A percentile compares a stretch with the other conserved stretches of the same genome.
Conservation (phyloP, 495 filamentous ascomycete genomes). For the Annulohypoxylon stygium region DNA sequence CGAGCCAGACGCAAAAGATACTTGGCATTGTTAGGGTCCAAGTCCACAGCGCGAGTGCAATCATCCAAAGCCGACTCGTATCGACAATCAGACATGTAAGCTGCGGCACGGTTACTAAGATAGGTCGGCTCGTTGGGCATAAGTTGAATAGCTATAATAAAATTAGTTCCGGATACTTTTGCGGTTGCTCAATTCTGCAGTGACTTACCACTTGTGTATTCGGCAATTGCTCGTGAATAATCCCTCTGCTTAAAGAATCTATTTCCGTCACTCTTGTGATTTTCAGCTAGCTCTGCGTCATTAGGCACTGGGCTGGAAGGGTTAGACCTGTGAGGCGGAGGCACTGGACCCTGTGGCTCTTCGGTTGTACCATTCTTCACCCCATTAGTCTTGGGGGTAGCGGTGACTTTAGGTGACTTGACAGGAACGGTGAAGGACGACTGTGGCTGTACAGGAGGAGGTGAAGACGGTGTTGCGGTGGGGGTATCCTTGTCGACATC, state of each 20-base stretch:
- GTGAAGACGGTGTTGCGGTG: constrained; percentile 59
- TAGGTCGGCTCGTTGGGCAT: constrained; percentile 86
- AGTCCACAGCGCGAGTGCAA: constrained; percentile 79
- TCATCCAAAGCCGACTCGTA: constrained; percentile 87
- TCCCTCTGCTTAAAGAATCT: constrained; percentile 95
- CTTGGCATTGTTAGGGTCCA: constrained; percentile 86
- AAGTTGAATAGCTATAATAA: constrained; percentile 78
- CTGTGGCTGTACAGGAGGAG: constrained; percentile 56
- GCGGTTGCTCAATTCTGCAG: not conserved
- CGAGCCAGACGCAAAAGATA: constrained; percentile 88
- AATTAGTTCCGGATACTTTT: constrained; percentile 22
- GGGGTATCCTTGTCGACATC: constrained; percentile 80
- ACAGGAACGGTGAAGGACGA: constrained; percentile 54
- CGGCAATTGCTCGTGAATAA: constrained; percentile 84
- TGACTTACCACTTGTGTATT: constrained; percentile 89
- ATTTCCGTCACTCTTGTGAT: constrained; percentile 92
- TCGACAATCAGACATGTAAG: constrained; percentile 85
- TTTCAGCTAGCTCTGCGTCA: constrained; percentile 80
- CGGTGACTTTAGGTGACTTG: constrained; percentile 42
- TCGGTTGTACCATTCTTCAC: constrained; percentile 51
- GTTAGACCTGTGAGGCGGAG: constrained; percentile 80
- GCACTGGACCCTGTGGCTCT: constrained; percentile 71
- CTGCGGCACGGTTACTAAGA: constrained; percentile 93
- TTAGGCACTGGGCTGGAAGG: constrained; percentile 69
- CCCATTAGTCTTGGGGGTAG: constrained; percentile 47